Evolutionary conservation across 2,329 filamentous ascomycete species (phyloP).

Genomic region (Fusarium sp.): DNA sequence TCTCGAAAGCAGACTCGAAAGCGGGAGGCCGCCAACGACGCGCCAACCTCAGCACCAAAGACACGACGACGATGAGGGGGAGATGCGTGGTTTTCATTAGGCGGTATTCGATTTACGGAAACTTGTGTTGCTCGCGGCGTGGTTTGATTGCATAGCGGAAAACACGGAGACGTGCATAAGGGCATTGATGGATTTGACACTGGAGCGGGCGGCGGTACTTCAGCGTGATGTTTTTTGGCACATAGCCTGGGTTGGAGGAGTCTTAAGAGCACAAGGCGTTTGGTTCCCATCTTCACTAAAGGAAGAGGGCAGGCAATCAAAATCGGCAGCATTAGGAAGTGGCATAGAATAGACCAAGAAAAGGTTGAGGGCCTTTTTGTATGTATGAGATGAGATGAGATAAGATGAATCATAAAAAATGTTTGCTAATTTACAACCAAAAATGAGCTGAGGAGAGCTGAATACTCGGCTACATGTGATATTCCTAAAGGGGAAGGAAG

Average conservation of each 20-base stretch:
- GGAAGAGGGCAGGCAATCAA: constrained; percentile 20
- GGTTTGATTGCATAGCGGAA: constrained; percentile 23
- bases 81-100: background rate
- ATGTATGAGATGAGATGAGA: constrained; percentile 31
- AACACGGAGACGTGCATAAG: constrained; percentile 11
- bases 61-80: constrained; percentile 48
- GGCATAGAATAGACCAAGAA: constrained; percentile 41
- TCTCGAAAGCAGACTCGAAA: constrained; percentile 67
- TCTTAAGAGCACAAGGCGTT: constrained; percentile 47
- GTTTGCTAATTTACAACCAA: background rate
- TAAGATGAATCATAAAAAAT: constrained; percentile 13
- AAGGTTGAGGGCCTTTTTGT: constrained; percentile 19
- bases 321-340: constrained; percentile 36
- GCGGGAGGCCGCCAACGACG: constrained; percentile 60
- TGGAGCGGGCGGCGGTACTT: constrained; percentile 9
- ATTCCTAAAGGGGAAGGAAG: constrained; percentile 7
- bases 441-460: constrained; percentile 3
- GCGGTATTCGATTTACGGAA: background rate
- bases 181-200: constrained; percentile 21
- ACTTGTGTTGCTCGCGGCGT: background rate
- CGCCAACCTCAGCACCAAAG: constrained; percentile 51
- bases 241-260: constrained; percentile 32
- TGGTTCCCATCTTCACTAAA: constrained; percentile 29
- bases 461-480: constrained; percentile 39
- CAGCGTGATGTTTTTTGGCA: constrained; percentile 24